Base-by-base conservation (phyloP, 805 yeast species). In the Clavispora fructus region DNA sequence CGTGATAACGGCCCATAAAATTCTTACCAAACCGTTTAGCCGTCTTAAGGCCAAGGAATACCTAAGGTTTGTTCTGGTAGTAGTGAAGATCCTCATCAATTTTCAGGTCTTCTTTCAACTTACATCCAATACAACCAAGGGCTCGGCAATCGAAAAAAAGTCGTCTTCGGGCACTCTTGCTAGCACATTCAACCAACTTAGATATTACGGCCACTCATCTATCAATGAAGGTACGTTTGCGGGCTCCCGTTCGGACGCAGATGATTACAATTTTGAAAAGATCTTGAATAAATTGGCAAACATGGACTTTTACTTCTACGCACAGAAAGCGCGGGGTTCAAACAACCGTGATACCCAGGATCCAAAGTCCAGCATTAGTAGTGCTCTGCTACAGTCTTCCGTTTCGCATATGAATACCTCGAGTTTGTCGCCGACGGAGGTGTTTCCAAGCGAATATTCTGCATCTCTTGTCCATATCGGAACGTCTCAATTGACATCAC, bases 1-100 rank as follows among this genome's bases (percentile, higher is more conserved):
- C 25, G 63, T 69, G 9, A 61, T 71, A 8, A 63, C 71, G 7
- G 75, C 77, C 1, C 75, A 71, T 48, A 64, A 64, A 48, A 68
- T 71, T n/a, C 58, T 71, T 39, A 64, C 60, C 47, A 68, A 69
- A 43, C 75, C 75, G 11, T 67, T 71, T 49, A 57, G 64, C 30
- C 65, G 65, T 44, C 56, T 71, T 28, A 55, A 67, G 25, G 58
- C 67, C 14, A 62, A 62, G 44, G 76, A 71, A 48, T 69, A 65
- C 46, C 54, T 69, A 40, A 59, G 56, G 46, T 69, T 71, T 44
- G 56, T 71, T 7, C 60, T 64, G 50, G 51, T 69, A 0, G 56
- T 71, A 6, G 75, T 67, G 6, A 69, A 71, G 48, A 60, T 71
- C 6, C 41, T 71, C 3, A 55, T 63, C 28, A 69, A 69, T 46